Conservation (phyloP, 495 filamentous ascomycete species). For the Lichenothelia convexa region DNA sequence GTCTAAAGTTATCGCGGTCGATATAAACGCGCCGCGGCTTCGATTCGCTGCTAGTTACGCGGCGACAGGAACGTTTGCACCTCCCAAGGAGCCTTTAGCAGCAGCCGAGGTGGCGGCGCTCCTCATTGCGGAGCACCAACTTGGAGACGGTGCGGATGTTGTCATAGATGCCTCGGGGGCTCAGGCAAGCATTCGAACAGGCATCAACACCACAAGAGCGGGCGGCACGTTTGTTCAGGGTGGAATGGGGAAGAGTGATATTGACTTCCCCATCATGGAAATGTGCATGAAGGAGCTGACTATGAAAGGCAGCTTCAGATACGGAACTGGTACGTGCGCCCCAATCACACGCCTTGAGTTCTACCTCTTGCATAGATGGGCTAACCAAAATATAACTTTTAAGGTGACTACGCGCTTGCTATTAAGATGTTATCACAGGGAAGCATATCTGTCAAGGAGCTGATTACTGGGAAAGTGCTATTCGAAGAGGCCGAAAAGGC, state of each 20-base stretch:
- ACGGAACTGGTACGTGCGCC: too few species aligned
- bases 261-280: constrained; percentile 36
- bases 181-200: constrained; percentile 33
- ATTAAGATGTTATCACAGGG: constrained; percentile 32
- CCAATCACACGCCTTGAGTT: too few species aligned
- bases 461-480: constrained; percentile 34
- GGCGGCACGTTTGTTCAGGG: constrained; percentile 43
- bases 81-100: constrained; percentile 18
- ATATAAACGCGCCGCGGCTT: constrained; percentile 32
- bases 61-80: constrained; percentile 10
- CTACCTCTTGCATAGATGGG: too few species aligned
- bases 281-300: constrained; percentile 36
- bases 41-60: constrained; percentile 34
- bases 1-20: constrained; percentile 32
- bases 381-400: too few species aligned
- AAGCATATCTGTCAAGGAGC: constrained; percentile 30
- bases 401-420: constrained; percentile 36
- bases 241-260: constrained; percentile 39
- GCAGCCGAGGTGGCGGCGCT: constrained; percentile 23
- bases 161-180: constrained; percentile 40
- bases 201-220: constrained; percentile 27
- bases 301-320: constrained; percentile 35
- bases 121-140: constrained; percentile 25
- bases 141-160: constrained; percentile 33
- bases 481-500: constrained; percentile 36